phyloP scores from a whole-genome alignment of 139 green algal species.

The Pleodorina starrii region DNA sequence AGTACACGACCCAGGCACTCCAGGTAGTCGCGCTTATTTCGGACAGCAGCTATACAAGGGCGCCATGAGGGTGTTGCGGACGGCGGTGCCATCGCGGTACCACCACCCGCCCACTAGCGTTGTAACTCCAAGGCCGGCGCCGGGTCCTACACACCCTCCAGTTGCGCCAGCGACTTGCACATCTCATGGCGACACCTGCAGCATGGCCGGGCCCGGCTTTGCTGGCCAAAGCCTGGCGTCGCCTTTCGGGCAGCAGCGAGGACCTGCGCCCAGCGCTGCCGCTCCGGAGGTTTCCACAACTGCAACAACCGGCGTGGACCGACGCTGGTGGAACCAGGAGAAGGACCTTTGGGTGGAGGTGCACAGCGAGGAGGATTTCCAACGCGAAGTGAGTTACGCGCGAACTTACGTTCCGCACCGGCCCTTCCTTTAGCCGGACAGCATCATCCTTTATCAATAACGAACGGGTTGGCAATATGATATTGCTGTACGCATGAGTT shows the following conservation, averaged over 20 bases:
- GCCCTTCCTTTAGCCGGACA: too few relatives aligned
- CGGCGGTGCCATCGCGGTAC: neutral
- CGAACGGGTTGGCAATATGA: too few relatives aligned
- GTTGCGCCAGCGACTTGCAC: neutral
- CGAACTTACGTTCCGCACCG: too few relatives aligned
- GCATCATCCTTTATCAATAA: too few relatives aligned
- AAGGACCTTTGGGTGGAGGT: constrained; percentile 63
- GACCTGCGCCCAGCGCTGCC: neutral
- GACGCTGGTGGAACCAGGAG: constrained; percentile 64
- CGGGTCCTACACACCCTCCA: neutral
- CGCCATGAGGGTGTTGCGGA: constrained; percentile 7
- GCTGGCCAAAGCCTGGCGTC: neutral
- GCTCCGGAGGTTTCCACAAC: neutral
- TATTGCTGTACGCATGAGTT: too few relatives aligned
- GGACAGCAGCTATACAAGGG: neutral
- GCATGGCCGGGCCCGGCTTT: neutral
- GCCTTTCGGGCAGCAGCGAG: neutral
- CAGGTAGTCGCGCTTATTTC: neutral
- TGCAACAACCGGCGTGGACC: neutral
- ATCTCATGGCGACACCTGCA: constrained; percentile 10
- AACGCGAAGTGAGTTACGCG: constrained; percentile 35
- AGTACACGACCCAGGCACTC: neutral
- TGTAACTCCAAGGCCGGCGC: neutral
- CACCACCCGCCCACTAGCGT: neutral
- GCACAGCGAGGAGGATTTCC: constrained; percentile 62